Evolutionary conservation across 139 green algal species (phyloP).

Genomic region (Closterium sp.): DNA sequence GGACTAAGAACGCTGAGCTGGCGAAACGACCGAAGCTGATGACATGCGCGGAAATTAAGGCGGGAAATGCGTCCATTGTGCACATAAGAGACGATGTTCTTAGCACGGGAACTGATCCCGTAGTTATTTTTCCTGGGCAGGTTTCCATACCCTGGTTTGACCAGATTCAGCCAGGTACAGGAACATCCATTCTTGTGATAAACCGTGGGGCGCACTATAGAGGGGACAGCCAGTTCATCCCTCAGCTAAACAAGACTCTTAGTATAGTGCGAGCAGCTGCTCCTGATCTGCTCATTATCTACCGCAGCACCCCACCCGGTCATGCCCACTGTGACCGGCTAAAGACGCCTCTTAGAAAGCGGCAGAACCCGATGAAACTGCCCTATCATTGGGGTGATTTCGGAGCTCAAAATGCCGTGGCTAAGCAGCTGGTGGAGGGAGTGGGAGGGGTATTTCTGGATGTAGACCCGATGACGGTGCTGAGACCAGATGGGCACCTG

Average conservation of each 20-base stretch:
- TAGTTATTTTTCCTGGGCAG: too few species aligned
- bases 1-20: too few species aligned
- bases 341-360: neutral
- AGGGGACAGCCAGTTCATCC: neutral
- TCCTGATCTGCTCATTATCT: neutral
- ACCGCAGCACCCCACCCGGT: neutral
- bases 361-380: neutral
- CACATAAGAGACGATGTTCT: too few species aligned
- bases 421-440: neutral
- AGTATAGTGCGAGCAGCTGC: neutral
- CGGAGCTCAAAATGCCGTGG: neutral
- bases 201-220: neutral
- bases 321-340: neutral
- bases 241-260: neutral
- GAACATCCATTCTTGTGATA: neutral
- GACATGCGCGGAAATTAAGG: too few species aligned
- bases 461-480: slow-evolving; percentile 4
- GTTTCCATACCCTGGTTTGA: too few species aligned
- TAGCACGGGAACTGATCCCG: too few species aligned
- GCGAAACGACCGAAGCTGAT: too few species aligned
- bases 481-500: neutral
- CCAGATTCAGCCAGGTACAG: too few species aligned
- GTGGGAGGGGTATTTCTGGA: neutral
- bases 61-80: too few species aligned
- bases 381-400: neutral